Conservation (phyloP, 1,284 basidiomycete species). For the Polyporus tsugae region DNA sequence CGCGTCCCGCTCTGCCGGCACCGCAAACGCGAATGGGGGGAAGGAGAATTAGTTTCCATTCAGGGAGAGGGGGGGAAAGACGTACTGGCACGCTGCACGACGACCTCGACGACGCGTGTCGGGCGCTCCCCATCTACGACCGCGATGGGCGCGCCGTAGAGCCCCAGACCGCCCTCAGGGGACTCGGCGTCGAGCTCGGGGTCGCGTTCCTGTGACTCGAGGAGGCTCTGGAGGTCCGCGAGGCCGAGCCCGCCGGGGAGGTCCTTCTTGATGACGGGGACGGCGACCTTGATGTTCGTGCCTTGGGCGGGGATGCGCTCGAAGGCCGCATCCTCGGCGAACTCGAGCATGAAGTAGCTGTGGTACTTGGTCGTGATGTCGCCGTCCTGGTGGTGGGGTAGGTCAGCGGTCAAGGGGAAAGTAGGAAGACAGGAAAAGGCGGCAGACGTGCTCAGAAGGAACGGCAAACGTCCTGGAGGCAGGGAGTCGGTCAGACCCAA, state of each 20-base stretch:
- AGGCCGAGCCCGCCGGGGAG: constrained; percentile 46
- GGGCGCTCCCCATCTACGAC: not conserved
- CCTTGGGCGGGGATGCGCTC: constrained; percentile 42
- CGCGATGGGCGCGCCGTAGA: constrained; percentile 20
- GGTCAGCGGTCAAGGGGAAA: not conserved
- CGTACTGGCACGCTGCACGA: constrained; percentile 36
- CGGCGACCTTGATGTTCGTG: constrained; percentile 33
- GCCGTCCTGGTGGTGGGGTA: constrained; percentile 49
- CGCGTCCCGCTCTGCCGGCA: not conserved
- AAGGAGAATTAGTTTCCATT: not conserved
- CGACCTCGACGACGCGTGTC: constrained; percentile 32
- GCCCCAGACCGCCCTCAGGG: not conserved
- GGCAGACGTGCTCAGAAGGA: no score
- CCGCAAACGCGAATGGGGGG: no score
- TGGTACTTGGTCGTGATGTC: constrained; percentile 53
- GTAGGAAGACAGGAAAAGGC: no score
- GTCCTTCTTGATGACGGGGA: constrained; percentile 30
- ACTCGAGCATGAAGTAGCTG: constrained; percentile 50
- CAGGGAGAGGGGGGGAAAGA: not conserved
- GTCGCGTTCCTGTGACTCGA: constrained; percentile 29
- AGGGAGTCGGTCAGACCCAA: no score
- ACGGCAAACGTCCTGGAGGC: no score
- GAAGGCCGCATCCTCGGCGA: constrained; percentile 51
- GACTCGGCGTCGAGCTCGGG: not conserved
- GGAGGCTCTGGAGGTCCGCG: constrained; percentile 40